These are phyloP conservation scores for Waltiozyma sp. DNA, from an alignment of 1,139 yeast species.

Conservation along the genomic window DNA sequence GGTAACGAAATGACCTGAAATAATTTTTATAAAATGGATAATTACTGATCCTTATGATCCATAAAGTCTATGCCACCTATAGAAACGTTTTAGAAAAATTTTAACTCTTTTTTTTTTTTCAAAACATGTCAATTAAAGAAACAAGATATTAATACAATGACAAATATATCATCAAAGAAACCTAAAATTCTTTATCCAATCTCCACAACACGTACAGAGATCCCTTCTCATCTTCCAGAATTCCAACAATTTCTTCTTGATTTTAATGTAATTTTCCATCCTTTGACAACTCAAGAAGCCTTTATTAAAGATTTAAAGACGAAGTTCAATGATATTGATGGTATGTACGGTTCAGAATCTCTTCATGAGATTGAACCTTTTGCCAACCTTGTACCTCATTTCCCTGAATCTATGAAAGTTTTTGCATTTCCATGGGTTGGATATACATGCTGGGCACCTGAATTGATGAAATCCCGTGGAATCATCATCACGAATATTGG, in stretches of 20 bases:
- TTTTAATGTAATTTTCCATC: constrained; percentile 19
- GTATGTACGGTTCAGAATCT: constrained; percentile 56
- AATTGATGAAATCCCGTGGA: constrained; percentile 18
- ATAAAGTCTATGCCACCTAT: too few species aligned
- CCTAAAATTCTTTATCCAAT: constrained; percentile 20
- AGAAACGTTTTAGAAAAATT: too few species aligned
- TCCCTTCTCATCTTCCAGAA: constrained; percentile 13
- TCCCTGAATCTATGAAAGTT: constrained; percentile 44
- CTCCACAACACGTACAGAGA: constrained; percentile 17
- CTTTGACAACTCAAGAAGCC: constrained; percentile 28
- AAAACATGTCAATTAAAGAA: too few species aligned
- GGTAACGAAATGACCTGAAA: too few species aligned
- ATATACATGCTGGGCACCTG: constrained; percentile 46
- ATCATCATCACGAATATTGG: constrained; percentile 13
- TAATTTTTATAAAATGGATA: too few species aligned
- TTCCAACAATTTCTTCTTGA: constrained; percentile 14
- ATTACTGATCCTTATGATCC: too few species aligned
- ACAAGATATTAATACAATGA: too few species aligned
- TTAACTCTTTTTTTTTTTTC: too few species aligned
- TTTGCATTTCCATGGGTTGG: constrained; percentile 67
- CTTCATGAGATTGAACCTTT: constrained; percentile 38
- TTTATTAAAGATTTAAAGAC: constrained; percentile 17
- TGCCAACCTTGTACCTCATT: constrained; percentile 9
- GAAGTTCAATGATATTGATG: constrained; percentile 32
- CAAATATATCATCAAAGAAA: constrained; percentile 1